phyloP scores from a whole-genome alignment of 2,329 filamentous ascomycete species.

The Cladophialophora psammophila region DNA sequence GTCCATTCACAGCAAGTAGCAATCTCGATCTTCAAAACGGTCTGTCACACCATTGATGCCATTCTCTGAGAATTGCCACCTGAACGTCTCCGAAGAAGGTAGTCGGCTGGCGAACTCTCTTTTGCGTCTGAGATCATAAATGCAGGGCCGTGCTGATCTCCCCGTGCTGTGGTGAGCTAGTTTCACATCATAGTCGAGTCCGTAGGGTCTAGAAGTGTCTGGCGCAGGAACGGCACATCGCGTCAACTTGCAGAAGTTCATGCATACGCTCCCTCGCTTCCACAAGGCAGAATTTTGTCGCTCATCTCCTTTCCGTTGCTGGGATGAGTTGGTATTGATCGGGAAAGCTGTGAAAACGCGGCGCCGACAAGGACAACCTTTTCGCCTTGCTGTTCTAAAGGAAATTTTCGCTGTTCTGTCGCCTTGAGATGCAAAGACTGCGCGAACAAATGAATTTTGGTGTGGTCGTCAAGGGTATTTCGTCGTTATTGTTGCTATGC shows the following conservation, averaged over 20 bases:
- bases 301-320: not conserved
- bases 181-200: constrained; percentile 1
- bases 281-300: not conserved
- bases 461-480: constrained; percentile 9
- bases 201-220: constrained; percentile 12
- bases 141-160: constrained; percentile 14
- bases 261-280: constrained; percentile 15
- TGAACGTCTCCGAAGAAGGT: not conserved
- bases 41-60: not conserved
- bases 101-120: not conserved
- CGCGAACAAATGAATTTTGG: constrained; percentile 19
- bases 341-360: not conserved
- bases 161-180: constrained; percentile 1
- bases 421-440: constrained; percentile 5
- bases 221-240: constrained; percentile 6
- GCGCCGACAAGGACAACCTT: not conserved
- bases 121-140: constrained; percentile 1
- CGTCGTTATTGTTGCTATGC: constrained; percentile 9
- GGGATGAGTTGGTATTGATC: not conserved
- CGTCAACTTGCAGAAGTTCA: constrained; percentile 4
- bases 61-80: not conserved
- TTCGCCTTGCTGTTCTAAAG: not conserved
- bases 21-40: not conserved
- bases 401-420: not conserved
- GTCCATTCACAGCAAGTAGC: constrained; percentile 12